Evolutionary conservation across 805 yeast genomes (phyloP), one percentile per base, ranked within the genome.

Genomic region (Candida quercuum): DNA sequence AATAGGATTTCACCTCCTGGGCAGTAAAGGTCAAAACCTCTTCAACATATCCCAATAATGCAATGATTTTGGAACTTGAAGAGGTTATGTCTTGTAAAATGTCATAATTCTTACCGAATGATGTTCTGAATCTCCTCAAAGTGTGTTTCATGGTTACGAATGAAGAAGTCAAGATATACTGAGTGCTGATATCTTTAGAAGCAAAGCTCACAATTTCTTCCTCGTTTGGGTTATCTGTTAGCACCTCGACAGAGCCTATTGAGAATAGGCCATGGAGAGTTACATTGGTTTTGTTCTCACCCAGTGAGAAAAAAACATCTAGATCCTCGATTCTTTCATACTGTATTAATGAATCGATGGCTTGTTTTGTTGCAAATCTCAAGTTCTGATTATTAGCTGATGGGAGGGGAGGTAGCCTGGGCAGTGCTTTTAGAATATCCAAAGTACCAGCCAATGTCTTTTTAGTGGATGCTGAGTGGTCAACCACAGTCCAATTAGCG

Each of bases 391-490:
- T 28, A n/a, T 33, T 36, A 1, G 47, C 18, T 8, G 42, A 39
- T 3, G 61, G 61, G 19, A 56, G 32, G 6, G 60, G 57, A 5
- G 63, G 49, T 5, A 70, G 47, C 31, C 50, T 62, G 3, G 76
- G 76, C 40, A 70, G 46, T 6, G 56, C 45, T 28, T 51, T 48
- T 14, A 59, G 42, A 4, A 64, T 40, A 34, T 61, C 65, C 6
- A 7, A 5, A 5, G 23, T 19, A 11, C n/a, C 20, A 10, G 6
- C 14, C 5, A 16, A n/a, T 18, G 3, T 13, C 13, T 14, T n/a
- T 29, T 29, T 18, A 4, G 15, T 5, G 13, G 13, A 18, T 5
- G 24, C 15, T 5, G 23, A 4, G 38, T 20, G 6, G 29, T n/a
- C 29, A n/a, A 26, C 6, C 5, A 35, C 37, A n/a, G 37, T 22